phyloP scores from a whole-genome alignment of 345 rosid species.

The Acer negundo region DNA sequence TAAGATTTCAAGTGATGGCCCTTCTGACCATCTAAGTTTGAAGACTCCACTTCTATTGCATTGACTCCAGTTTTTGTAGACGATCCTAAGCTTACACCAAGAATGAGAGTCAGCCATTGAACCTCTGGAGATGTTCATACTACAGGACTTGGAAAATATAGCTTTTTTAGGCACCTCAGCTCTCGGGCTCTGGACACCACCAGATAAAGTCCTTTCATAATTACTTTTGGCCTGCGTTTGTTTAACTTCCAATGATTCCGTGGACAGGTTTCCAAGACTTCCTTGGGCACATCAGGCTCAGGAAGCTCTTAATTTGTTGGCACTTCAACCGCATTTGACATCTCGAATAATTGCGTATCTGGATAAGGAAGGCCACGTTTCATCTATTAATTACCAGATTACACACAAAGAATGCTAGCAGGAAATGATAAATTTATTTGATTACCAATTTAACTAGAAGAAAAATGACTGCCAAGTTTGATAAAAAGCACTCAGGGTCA shows the following conservation, averaged over 20 bases:
- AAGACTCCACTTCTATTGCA: neutral
- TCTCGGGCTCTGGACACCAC: conserved; percentile 74
- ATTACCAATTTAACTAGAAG: neutral
- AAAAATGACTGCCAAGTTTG: neutral
- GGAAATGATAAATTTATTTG: neutral
- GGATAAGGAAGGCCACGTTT: conserved; percentile 17
- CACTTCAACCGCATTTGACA: conserved; percentile 2
- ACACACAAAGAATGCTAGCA: neutral
- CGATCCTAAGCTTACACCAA: neutral
- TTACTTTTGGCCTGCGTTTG: conserved; percentile 27
- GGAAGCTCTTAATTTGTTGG: conserved; percentile 19
- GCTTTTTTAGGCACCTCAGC: conserved; percentile 60
- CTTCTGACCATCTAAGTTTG: neutral
- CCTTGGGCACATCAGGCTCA: conserved; percentile 28
- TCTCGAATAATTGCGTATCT: conserved; percentile 48
- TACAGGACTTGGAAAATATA: neutral
- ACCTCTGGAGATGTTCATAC: neutral
- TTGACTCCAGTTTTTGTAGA: neutral
- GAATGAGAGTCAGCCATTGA: neutral
- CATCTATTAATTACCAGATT: neutral
- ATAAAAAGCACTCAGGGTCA: neutral
- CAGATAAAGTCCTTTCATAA: conserved; percentile 75
- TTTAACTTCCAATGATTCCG: conserved; percentile 28
- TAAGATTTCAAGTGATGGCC: neutral
- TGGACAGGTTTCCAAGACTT: conserved; percentile 21